Conservation (phyloP, 129 eudicot species). For the Saussurea involucrata region DNA sequence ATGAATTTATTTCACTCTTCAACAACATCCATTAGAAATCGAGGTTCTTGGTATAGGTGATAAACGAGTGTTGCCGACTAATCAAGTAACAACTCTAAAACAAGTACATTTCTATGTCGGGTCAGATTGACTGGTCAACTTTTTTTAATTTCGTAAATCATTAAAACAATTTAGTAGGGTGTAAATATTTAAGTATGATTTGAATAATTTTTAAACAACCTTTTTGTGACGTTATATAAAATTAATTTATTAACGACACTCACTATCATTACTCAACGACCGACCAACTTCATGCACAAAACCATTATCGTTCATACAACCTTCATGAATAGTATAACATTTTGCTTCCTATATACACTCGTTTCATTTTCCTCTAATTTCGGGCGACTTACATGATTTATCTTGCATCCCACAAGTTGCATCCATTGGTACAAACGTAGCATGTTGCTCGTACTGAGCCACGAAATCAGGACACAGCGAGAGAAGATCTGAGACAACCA, state of each 20-base stretch:
- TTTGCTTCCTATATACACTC: background rate
- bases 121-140: too few relatives aligned
- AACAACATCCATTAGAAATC: too few relatives aligned
- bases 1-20: too few relatives aligned
- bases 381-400: background rate
- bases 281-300: conserved; percentile 6
- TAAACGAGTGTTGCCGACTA: too few relatives aligned
- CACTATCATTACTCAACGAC: background rate
- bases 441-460: conserved; percentile 9
- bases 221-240: too few relatives aligned
- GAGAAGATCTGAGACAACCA: conserved; percentile 16
- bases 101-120: too few relatives aligned
- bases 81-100: too few relatives aligned
- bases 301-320: conserved; percentile 6
- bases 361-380: background rate
- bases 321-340: background rate
- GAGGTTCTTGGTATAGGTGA: too few relatives aligned
- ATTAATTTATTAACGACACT: background rate
- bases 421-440: background rate
- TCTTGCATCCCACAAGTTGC: conserved; percentile 10
- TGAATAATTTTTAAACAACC: too few relatives aligned
- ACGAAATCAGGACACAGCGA: conserved; percentile 21
- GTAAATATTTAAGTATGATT: too few relatives aligned
- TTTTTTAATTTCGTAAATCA: too few relatives aligned
- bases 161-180: too few relatives aligned